Percentiles rank a stretch among this genome's conserved stretches.
phyloP scores from a whole-genome alignment of 2,329 filamentous ascomycete genomes.

The Alternaria consortialis region DNA sequence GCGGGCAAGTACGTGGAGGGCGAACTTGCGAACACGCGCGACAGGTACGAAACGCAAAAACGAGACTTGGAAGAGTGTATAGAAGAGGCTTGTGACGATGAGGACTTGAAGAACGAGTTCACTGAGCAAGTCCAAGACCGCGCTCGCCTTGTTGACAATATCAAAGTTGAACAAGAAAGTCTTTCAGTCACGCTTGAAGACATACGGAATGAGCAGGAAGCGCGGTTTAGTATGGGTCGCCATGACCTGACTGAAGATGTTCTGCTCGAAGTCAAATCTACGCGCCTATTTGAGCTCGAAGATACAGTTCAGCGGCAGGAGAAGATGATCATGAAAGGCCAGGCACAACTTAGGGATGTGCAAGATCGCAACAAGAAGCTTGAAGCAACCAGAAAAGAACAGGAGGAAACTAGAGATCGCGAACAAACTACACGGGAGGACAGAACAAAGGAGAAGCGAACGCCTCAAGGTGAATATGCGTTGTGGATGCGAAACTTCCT shows the following conservation, averaged over 20 bases:
- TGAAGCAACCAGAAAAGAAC: neutral
- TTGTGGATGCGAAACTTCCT: neutral
- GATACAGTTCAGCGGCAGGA: neutral
- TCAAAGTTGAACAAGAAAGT: neutral
- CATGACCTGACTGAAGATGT: neutral
- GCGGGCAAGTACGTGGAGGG: constrained; percentile 1
- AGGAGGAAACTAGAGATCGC: neutral
- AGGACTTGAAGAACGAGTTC: neutral
- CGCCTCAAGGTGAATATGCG: neutral
- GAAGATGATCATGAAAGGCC: neutral
- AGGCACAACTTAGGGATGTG: neutral
- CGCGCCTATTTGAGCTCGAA: neutral
- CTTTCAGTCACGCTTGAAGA: constrained; percentile 1
- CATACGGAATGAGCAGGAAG: neutral
- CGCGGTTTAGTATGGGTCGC: neutral
- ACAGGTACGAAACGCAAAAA: neutral
- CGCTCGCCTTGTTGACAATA: neutral
- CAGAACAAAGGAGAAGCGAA: neutral
- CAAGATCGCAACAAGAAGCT: neutral
- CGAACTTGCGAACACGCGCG: neutral
- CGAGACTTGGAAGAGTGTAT: neutral
- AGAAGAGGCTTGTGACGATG: neutral
- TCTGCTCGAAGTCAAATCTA: neutral
- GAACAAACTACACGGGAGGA: neutral
- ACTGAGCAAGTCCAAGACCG: neutral